Percentiles rank a stretch among this genome's conserved stretches.
Evolutionary conservation across 768 basidiomycete species (phyloP).

Genomic region (Panaeolus cyanescens): DNA sequence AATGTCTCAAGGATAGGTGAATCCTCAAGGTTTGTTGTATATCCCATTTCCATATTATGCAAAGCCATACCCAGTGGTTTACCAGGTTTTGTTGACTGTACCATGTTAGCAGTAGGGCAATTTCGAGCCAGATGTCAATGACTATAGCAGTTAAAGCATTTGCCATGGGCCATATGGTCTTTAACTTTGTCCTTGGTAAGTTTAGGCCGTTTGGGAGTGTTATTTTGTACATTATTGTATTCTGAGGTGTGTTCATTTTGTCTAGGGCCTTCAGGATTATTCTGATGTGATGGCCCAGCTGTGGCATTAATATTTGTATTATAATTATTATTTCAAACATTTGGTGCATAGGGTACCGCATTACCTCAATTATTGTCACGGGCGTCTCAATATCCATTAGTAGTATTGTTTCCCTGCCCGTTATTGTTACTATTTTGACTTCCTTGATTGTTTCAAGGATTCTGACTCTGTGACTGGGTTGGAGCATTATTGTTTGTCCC

Average conservation of each 20-base stretch:
- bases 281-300: neutral
- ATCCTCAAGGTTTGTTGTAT: neutral
- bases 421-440: too few relatives aligned
- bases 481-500: too few relatives aligned
- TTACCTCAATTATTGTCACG: too few relatives aligned
- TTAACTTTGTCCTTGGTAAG: conserved; percentile 5
- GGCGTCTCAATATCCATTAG: too few relatives aligned
- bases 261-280: conserved; percentile 22
- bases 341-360: too few relatives aligned
- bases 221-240: neutral
- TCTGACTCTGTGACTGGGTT: too few relatives aligned
- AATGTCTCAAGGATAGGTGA: neutral
- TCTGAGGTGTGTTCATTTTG: neutral
- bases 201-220: neutral
- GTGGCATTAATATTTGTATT: neutral
- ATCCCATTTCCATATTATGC: neutral
- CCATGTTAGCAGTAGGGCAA: conserved; percentile 18
- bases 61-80: neutral
- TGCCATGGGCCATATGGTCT: conserved; percentile 12
- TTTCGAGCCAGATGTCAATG: conserved; percentile 24
- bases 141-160: conserved; percentile 25
- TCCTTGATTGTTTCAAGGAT: too few relatives aligned
- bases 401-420: too few relatives aligned
- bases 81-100: neutral
- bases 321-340: too few relatives aligned